phyloP scores from a whole-genome alignment of 108 stramenopile species.

The Epithemia pelagica region DNA sequence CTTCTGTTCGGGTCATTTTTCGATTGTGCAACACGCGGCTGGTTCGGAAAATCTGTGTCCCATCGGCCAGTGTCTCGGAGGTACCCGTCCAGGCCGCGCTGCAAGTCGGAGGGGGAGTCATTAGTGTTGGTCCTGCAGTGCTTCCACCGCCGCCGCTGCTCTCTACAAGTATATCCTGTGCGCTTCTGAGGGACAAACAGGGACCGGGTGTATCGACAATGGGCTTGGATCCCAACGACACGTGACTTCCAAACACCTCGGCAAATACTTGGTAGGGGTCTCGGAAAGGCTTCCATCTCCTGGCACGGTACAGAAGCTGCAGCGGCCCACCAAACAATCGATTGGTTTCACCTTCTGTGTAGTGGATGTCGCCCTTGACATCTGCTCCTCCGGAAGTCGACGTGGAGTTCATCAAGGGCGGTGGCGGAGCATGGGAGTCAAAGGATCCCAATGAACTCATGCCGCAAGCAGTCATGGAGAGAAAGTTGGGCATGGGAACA shows the following conservation, averaged over 20 bases:
- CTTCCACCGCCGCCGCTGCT: not conserved
- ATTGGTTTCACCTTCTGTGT: slow-evolving; percentile 24
- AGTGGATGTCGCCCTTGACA: slow-evolving; percentile 22
- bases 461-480: not conserved
- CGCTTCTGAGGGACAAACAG: not conserved
- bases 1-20: slow-evolving; percentile 26
- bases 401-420: slow-evolving; percentile 1
- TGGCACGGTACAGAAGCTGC: slow-evolving; percentile 27
- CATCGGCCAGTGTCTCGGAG: slow-evolving; percentile 15
- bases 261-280: slow-evolving; percentile 44
- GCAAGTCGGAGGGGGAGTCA: not conserved
- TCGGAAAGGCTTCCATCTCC: slow-evolving; percentile 35
- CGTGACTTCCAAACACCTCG: slow-evolving; percentile 29
- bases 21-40: slow-evolving; percentile 26
- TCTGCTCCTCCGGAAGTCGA: slow-evolving; percentile 1
- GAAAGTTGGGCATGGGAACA: not conserved
- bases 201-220: not conserved
- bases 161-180: not conserved
- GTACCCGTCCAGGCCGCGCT: slow-evolving; percentile 17
- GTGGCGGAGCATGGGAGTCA: not conserved
- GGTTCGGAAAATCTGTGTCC: slow-evolving; percentile 19
- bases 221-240: not conserved
- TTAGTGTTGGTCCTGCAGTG: not conserved
- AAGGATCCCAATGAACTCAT: not conserved
- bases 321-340: slow-evolving; percentile 46